Evolutionary conservation across 768 basidiomycete species (phyloP), one percentile per base, ranked within the genome.

Genomic region (Amanita jacksonii): DNA sequence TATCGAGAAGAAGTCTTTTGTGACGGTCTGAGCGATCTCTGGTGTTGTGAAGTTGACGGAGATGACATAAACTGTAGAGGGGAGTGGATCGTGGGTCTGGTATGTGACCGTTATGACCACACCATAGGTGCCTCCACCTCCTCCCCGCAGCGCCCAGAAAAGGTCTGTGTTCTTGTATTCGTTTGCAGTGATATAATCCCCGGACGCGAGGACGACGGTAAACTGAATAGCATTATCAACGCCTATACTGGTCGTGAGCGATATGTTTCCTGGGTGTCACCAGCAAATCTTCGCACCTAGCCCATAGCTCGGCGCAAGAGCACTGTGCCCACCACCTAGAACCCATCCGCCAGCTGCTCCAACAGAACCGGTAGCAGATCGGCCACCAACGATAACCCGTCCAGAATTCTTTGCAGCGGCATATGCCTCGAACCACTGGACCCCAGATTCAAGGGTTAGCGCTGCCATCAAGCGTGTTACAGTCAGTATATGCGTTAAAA

Each of bases 321-420:
- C 18, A 20, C 40, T 32, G 16, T 41, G 40, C 9, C 74, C 71
- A 5, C 69, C 72, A 8, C 74, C 75, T 25, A 62, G 54, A 3
- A 69, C 41, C 68, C 70, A 76, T 18, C 73, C 74, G 24, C 70
- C 72, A 13, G 66, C 62, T 16, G 71, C 64, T 33, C 71, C 74
- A 4, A 75, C 61, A 4, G 70, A 64, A 16, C 63, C 69, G 5
- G 62, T 61, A 0, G 27, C 12, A 5, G 64, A 64, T 3, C 61
- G 13, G 8, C 68, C 74, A 5, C 76, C 76, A 3, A 75, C 62
- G 15, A 77, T 58, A 36, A 65, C 52, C 3, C 67, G 63, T 0
- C 59, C 61, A n/a, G 68, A 51, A 4, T 57, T 49, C n/a, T 68
- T 52, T 5, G 61, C 67, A 5, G 64, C 63, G 2, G 48, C 52